Evolutionary conservation across 192 early-diverging fungal species (phyloP).

Genomic region (Rhizophagus prolifer): DNA sequence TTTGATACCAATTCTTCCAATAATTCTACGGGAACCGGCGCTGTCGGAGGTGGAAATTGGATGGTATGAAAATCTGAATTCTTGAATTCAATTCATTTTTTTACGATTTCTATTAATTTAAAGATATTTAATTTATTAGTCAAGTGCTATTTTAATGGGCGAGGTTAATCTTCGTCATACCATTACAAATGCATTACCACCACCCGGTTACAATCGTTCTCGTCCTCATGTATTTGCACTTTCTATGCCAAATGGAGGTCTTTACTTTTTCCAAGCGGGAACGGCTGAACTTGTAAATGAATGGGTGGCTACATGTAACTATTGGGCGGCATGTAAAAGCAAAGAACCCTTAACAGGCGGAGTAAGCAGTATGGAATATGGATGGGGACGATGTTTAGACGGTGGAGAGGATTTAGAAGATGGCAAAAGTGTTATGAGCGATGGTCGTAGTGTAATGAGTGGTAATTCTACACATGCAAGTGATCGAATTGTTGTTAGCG

Average conservation of each 20-base stretch:
- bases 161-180: conserved; percentile 72
- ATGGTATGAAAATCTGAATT: conserved; percentile 18
- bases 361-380: conserved; percentile 90
- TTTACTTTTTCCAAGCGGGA: conserved; percentile 86
- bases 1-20: conserved; percentile 45
- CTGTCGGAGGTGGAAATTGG: conserved; percentile 31
- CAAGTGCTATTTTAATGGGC: conserved; percentile 40
- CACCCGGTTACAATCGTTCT: conserved; percentile 78
- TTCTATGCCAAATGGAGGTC: conserved; percentile 76
- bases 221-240: conserved; percentile 86
- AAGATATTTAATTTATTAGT: conserved; percentile 19
- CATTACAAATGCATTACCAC: conserved; percentile 78
- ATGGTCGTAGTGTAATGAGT: conserved; percentile 27
- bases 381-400: conserved; percentile 70
- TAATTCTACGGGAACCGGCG: background rate
- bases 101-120: background rate
- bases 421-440: conserved; percentile 28
- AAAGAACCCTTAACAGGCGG: conserved; percentile 89
- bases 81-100: background rate
- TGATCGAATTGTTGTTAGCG: conserved; percentile 44
- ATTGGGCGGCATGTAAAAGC: conserved; percentile 89
- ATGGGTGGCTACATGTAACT: conserved; percentile 90
- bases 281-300: conserved; percentile 68
- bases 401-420: conserved; percentile 26
- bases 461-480: conserved; percentile 28